These are phyloP conservation scores for Coemansia sp. DNA, from an alignment of 192 early-diverging fungal genomes.

Conservation along the genomic window DNA sequence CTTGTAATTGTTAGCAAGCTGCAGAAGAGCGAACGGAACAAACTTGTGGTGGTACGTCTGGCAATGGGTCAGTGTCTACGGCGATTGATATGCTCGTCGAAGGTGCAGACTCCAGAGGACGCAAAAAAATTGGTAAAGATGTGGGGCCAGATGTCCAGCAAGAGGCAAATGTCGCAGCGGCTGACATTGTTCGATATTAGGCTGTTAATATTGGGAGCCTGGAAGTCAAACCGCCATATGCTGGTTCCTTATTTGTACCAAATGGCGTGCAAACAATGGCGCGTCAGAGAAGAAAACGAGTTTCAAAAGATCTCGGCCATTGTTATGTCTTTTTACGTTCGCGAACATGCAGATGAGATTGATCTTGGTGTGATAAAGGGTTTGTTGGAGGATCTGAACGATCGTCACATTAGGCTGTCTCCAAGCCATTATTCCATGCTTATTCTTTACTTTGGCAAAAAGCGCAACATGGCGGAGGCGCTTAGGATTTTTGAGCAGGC, in stretches of 20 bases:
- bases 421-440: constrained; percentile 48
- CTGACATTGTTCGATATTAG: constrained; percentile 34
- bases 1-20: constrained; percentile 32
- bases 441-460: constrained; percentile 45
- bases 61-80: constrained; percentile 50
- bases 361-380: constrained; percentile 19
- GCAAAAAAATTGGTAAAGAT: constrained; percentile 22
- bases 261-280: constrained; percentile 25
- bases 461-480: constrained; percentile 29
- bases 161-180: constrained; percentile 19
- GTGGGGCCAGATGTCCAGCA: constrained; percentile 26
- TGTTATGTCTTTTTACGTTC: constrained; percentile 46
- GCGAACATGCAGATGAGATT: constrained; percentile 21
- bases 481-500: constrained; percentile 37
- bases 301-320: constrained; percentile 42
- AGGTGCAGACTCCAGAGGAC: constrained; percentile 21
- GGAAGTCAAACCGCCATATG: constrained; percentile 41
- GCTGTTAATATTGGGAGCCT: constrained; percentile 44
- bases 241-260: constrained; percentile 41
- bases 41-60: constrained; percentile 27
- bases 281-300: constrained; percentile 5
- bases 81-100: constrained; percentile 15
- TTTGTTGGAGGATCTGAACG: constrained; percentile 34
- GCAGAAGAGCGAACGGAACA: constrained; percentile 25
- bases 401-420: constrained; percentile 21